Evolutionary conservation across 495 filamentous ascomycete species (phyloP).

Genomic region (Aspergillus bertholletiae): DNA sequence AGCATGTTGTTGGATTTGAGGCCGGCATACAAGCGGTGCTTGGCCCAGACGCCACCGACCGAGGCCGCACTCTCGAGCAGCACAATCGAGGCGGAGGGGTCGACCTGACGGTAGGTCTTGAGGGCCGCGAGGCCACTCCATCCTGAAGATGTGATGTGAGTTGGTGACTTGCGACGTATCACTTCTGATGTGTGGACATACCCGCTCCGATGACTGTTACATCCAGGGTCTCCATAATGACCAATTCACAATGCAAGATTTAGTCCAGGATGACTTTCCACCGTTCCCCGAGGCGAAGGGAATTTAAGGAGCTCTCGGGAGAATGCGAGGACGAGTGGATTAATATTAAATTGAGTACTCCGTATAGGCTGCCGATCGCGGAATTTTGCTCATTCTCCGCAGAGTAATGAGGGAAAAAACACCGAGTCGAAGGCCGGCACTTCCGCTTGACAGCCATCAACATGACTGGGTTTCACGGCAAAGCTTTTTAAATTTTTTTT

Average conservation of each 20-base stretch:
- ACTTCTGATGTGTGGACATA: slow-evolving; percentile 12
- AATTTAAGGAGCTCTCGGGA: no score
- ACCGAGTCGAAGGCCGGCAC: no score
- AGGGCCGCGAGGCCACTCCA: slow-evolving; percentile 58
- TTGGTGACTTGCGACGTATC: not conserved
- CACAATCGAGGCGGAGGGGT: slow-evolving; percentile 45
- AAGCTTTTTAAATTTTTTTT: no score
- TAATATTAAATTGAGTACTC: no score
- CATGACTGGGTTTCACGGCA: no score
- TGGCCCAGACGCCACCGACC: slow-evolving; percentile 70
- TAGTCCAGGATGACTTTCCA: no score
- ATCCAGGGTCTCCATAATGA: slow-evolving; percentile 21
- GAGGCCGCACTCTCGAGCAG: slow-evolving; percentile 53
- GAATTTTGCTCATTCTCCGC: no score
- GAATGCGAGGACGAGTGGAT: no score
- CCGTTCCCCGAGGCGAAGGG: no score
- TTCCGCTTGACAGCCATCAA: no score
- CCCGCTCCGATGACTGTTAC: slow-evolving; percentile 40
- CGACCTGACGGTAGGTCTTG: slow-evolving; percentile 55
- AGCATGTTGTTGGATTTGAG: slow-evolving; percentile 63
- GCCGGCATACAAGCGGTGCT: slow-evolving; percentile 60
- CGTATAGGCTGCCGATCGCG: no score
- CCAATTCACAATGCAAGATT: not conserved
- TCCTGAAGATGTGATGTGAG: slow-evolving; percentile 29
- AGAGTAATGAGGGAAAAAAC: no score